These are phyloP conservation scores for Malania oleifera DNA, from an alignment of 164 flowering plant genomes.

Conservation along the genomic window DNA sequence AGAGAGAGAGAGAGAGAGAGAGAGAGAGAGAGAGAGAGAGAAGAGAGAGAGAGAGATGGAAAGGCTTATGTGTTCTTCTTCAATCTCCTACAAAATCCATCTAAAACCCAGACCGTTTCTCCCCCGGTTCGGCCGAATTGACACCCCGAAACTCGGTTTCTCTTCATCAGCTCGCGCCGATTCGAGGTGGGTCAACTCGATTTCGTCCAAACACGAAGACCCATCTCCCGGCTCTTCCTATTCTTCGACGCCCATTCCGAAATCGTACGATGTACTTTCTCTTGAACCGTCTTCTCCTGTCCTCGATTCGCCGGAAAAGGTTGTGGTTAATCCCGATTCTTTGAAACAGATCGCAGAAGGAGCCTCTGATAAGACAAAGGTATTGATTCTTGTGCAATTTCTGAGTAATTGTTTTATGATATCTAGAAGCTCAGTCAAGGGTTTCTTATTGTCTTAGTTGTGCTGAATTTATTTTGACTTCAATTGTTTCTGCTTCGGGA, in stretches of 20 bases:
- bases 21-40: no score
- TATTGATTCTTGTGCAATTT: slow-evolving; percentile 10
- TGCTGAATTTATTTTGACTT: no score
- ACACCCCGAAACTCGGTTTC: slow-evolving; percentile 22
- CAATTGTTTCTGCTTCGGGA: no score
- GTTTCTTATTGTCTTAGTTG: no score
- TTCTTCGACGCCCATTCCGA: slow-evolving; percentile 8
- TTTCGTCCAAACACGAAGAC: slow-evolving; percentile 26
- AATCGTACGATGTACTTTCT: neutral
- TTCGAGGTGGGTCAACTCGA: slow-evolving; percentile 20
- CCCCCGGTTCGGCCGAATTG: slow-evolving; percentile 29
- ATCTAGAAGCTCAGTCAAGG: no score
- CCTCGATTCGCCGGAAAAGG: slow-evolving; percentile 17
- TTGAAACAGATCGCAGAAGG: slow-evolving; percentile 16
- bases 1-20: slow-evolving; percentile 6
- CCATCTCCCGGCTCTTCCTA: slow-evolving; percentile 11
- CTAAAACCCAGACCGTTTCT: slow-evolving; percentile 24
- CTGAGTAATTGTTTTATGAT: neutral
- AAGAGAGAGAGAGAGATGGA: slow-evolving; percentile 67
- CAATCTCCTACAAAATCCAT: slow-evolving; percentile 30
- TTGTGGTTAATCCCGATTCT: slow-evolving; percentile 17
- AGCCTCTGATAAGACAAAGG: slow-evolving; percentile 29
- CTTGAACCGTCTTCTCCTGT: neutral
- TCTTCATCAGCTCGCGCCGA: slow-evolving; percentile 12
- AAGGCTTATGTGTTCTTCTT: slow-evolving; percentile 57